phyloP scores from a whole-genome alignment of 768 basidiomycete genomes.

The Termitomyces sp. region DNA sequence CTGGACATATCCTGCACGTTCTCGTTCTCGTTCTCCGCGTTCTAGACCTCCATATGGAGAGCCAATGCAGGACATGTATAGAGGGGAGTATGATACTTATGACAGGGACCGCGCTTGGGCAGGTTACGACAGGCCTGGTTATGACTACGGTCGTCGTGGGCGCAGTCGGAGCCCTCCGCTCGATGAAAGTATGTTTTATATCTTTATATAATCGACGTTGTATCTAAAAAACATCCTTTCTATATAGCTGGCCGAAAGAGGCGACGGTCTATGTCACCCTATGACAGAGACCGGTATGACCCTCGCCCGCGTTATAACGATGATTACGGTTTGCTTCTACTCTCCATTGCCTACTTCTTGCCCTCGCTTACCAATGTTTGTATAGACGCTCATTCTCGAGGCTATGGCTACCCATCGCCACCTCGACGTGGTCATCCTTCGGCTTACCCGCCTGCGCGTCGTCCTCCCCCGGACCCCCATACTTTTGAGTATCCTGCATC shows the following conservation, averaged over 20 bases:
- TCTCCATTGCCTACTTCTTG: not conserved
- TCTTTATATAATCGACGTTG: not conserved
- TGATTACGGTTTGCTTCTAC: constrained; percentile 60
- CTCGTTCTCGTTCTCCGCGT: constrained; percentile 80
- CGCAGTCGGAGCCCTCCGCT: constrained; percentile 72
- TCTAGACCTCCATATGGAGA: constrained; percentile 55
- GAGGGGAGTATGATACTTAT: constrained; percentile 64
- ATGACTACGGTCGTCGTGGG: constrained; percentile 65
- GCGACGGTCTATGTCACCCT: constrained; percentile 75
- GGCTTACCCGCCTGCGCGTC: constrained; percentile 44
- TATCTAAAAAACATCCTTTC: constrained; percentile 8
- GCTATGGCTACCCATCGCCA: constrained; percentile 53
- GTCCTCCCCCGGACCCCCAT: constrained; percentile 74
- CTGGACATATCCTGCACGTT: constrained; percentile 79
- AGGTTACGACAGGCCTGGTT: constrained; percentile 63
- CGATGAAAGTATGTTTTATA: constrained; percentile 53
- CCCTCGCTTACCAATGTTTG: constrained; percentile 10
- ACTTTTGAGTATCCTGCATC: constrained; percentile 78
- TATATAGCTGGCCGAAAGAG: constrained; percentile 64
- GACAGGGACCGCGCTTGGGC: constrained; percentile 69
- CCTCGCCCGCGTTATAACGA: constrained; percentile 79
- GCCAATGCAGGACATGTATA: constrained; percentile 50
- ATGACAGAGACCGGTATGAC: constrained; percentile 79
- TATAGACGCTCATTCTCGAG: constrained; percentile 61
- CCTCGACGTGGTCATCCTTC: constrained; percentile 55